These are phyloP conservation scores for Cucumis melo DNA, from an alignment of 306 rosid genomes.

Conservation along the genomic window DNA sequence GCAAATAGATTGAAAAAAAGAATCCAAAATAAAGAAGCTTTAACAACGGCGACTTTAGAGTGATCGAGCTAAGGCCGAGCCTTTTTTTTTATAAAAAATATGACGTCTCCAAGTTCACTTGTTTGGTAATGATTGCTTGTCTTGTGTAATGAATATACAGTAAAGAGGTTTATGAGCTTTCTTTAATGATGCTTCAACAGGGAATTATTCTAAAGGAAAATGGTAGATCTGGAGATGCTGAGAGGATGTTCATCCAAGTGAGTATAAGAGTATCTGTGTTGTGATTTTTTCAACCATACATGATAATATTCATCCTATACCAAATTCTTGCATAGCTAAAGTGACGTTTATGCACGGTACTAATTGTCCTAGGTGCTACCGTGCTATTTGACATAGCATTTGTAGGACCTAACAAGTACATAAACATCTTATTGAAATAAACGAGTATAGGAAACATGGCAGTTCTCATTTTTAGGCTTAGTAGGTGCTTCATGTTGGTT, in stretches of 20 bases:
- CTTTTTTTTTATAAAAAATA: background rate
- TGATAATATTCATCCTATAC: background rate
- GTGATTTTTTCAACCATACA: background rate
- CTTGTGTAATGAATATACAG: background rate
- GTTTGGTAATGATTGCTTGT: background rate
- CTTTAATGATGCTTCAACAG: conserved; percentile 24
- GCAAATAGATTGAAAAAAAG: too few relatives aligned
- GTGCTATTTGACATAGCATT: background rate
- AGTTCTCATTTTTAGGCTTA: background rate
- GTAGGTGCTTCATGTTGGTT: background rate
- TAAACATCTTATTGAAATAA: background rate
- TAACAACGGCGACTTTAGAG: too few relatives aligned
- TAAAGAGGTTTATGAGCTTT: background rate
- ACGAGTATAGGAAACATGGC: background rate
- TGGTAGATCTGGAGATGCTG: conserved; percentile 75
- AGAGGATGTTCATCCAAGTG: conserved; percentile 94
- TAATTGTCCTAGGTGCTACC: background rate
- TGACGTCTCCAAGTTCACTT: background rate
- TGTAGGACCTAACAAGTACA: background rate
- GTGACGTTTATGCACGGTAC: background rate
- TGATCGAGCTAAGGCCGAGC: too few relatives aligned
- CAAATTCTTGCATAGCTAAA: background rate
- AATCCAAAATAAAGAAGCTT: too few relatives aligned
- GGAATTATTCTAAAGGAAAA: conserved; percentile 82
- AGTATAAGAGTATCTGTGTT: conserved; percentile 19